Evolutionary conservation across 129 eudicot species (phyloP).

Genomic region (Daucus carota): DNA sequence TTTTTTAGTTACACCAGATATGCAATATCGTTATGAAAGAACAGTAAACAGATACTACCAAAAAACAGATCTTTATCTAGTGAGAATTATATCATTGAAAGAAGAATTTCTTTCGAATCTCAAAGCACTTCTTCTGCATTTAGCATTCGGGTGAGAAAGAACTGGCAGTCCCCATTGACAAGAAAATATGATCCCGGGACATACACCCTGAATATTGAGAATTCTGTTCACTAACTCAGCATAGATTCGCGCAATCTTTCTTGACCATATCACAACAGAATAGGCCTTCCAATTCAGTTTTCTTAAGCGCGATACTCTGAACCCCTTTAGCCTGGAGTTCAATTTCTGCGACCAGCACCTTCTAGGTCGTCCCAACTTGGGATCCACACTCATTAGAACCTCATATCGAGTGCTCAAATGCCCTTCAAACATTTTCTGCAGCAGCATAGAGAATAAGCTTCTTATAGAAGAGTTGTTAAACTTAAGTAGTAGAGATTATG

Average conservation of each 20-base stretch:
- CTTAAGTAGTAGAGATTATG: background rate
- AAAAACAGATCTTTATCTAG: slow-evolving; percentile 2
- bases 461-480: background rate
- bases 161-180: slow-evolving; percentile 81
- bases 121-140: slow-evolving; percentile 26
- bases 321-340: slow-evolving; percentile 42
- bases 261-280: slow-evolving; percentile 45
- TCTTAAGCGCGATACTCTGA: slow-evolving; percentile 32
- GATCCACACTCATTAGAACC: slow-evolving; percentile 32
- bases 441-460: slow-evolving; percentile 2
- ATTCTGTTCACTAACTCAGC: slow-evolving; percentile 31
- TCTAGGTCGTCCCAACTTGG: slow-evolving; percentile 22
- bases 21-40: background rate
- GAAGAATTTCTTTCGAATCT: slow-evolving; percentile 17
- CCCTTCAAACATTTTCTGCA: slow-evolving; percentile 29
- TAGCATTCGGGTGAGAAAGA: slow-evolving; percentile 54
- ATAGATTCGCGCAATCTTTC: slow-evolving; percentile 38
- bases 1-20: background rate
- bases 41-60: background rate
- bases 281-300: slow-evolving; percentile 68
- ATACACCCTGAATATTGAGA: slow-evolving; percentile 42
- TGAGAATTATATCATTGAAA: background rate
- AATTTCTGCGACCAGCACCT: slow-evolving; percentile 39
- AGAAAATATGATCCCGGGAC: slow-evolving; percentile 44
- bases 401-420: slow-evolving; percentile 34